A percentile compares a stretch with the other conserved stretches of the same genome.
Evolutionary conservation across 2,329 filamentous ascomycete species (phyloP).

Genomic region (Pestalotiopsis sp.): DNA sequence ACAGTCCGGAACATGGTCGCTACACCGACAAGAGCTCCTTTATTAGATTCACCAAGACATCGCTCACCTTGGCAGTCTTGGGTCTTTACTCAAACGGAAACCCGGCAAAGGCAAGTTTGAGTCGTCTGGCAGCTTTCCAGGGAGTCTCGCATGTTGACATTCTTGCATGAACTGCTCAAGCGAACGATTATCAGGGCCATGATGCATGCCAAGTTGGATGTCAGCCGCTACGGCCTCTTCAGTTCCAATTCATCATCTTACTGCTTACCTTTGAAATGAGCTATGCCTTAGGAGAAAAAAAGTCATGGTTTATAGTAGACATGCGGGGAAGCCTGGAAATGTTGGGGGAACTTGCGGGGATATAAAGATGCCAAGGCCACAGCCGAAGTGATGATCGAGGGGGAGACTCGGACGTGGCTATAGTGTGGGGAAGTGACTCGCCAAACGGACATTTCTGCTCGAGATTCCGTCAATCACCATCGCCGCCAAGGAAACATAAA

Average conservation of each 20-base stretch:
- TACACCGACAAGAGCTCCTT: background rate
- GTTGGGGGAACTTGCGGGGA: constrained; percentile 20
- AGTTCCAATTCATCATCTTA: background rate
- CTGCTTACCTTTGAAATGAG: background rate
- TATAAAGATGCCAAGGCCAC: background rate
- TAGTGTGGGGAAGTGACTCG: constrained; percentile 5
- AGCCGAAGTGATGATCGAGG: background rate
- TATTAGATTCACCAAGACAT: too few species aligned
- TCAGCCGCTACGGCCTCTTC: background rate
- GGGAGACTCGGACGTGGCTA: background rate
- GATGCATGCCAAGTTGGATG: constrained; percentile 3
- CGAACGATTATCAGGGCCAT: background rate
- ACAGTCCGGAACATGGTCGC: background rate
- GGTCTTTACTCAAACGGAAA: background rate
- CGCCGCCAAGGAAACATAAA: background rate
- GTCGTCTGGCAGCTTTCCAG: background rate
- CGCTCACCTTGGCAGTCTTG: too few species aligned
- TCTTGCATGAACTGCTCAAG: background rate
- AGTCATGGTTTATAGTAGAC: background rate
- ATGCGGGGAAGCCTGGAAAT: constrained; percentile 16
- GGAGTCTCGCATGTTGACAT: background rate
- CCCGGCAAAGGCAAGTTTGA: background rate
- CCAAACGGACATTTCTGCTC: constrained; percentile 6
- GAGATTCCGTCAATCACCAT: constrained; percentile 27
- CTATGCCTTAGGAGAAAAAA: background rate